A percentile compares a stretch with the other conserved stretches of the same genome.
phyloP scores from a whole-genome alignment of 306 rosid species.

The Cicer cuneatum region DNA sequence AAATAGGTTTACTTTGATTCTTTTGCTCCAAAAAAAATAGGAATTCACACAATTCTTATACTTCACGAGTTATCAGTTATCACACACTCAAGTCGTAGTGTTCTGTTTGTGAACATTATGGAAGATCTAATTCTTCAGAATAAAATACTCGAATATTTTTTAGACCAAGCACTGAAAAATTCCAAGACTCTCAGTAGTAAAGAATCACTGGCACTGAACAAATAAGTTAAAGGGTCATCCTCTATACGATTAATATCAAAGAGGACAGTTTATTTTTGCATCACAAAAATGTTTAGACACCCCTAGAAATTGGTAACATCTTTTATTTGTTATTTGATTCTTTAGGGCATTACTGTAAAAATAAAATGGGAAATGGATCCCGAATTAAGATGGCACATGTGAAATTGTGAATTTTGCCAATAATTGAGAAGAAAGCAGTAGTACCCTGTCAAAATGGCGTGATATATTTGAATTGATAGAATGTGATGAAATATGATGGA shows the following conservation, averaged over 20 bases:
- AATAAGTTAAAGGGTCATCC: neutral
- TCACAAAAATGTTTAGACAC: neutral
- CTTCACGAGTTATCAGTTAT: neutral
- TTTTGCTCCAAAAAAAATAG: neutral
- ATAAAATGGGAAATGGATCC: neutral
- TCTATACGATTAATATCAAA: neutral
- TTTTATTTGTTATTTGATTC: neutral
- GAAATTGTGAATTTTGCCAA: neutral
- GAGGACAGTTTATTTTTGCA: neutral
- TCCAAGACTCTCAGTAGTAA: neutral
- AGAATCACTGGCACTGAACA: neutral
- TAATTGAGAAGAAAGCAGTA: no score
- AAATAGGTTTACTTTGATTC: conserved; percentile 5
- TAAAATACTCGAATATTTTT: neutral
- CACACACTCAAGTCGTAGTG: neutral
- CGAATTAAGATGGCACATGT: neutral
- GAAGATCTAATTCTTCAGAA: neutral
- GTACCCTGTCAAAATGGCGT: no score
- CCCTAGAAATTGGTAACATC: neutral
- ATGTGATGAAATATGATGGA: no score
- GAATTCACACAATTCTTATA: conserved; percentile 32
- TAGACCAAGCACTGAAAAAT: neutral
- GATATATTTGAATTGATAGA: no score
- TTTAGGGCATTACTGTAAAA: neutral
- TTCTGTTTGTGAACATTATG: conserved; percentile 10